Percentiles rank a stretch among this genome's conserved stretches.
phyloP scores from a whole-genome alignment of 768 basidiomycete species.

The Lactarius akahatsu region DNA sequence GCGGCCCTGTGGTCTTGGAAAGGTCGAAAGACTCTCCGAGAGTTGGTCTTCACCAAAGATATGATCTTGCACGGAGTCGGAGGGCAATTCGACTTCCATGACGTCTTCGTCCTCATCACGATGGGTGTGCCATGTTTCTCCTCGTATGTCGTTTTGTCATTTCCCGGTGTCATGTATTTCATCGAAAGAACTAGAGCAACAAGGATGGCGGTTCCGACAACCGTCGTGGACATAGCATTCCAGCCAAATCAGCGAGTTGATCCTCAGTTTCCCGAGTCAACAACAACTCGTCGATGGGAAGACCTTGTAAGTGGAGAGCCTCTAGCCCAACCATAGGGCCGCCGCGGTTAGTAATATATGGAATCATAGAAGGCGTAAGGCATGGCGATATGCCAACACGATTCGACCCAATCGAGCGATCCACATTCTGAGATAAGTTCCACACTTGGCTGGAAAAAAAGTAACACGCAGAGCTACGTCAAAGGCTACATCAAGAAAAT shows the following conservation, averaged over 20 bases:
- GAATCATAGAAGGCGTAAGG: conserved; percentile 95
- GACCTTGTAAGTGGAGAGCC: conserved; percentile 90
- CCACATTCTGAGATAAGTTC: conserved; percentile 97
- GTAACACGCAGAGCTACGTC: too few species aligned
- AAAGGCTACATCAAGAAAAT: not conserved
- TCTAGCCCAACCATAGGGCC: conserved; percentile 95
- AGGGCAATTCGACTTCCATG: conserved; percentile 52
- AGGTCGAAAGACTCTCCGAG: conserved; percentile 65
- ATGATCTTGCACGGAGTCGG: conserved; percentile 43
- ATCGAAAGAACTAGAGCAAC: conserved; percentile 71
- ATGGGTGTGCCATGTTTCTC: conserved; percentile 47
- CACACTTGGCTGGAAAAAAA: conserved; percentile 66
- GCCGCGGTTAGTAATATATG: conserved; percentile 92
- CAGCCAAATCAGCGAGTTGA: conserved; percentile 89
- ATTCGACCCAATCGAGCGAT: conserved; percentile 79
- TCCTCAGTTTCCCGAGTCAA: conserved; percentile 93
- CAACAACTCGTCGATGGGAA: conserved; percentile 88
- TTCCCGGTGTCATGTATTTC: conserved; percentile 64
- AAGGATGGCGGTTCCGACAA: conserved; percentile 87
- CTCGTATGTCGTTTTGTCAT: conserved; percentile 68
- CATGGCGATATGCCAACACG: conserved; percentile 88
- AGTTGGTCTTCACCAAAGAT: conserved; percentile 75
- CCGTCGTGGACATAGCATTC: conserved; percentile 97
- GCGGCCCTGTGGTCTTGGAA: conserved; percentile 45
- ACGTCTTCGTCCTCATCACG: conserved; percentile 38